Percentiles rank a stretch among this genome's conserved stretches.
phyloP scores from a whole-genome alignment of 2,329 filamentous ascomycete species.

The Curvularia eragrostidis region DNA sequence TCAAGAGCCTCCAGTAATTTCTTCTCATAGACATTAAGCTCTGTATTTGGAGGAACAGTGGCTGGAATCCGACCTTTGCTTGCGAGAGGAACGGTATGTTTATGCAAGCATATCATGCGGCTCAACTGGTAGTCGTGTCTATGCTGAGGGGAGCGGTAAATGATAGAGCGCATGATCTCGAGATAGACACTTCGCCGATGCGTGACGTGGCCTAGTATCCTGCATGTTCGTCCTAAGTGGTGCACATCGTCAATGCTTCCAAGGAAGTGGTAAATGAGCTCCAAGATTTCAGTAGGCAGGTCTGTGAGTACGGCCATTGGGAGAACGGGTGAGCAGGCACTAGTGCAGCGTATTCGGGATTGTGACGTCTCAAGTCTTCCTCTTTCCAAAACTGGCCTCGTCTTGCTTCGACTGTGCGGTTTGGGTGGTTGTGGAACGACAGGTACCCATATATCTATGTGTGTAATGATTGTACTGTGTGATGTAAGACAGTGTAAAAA shows the following conservation, averaged over 20 bases:
- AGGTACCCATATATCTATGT: not conserved
- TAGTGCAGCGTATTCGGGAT: not conserved
- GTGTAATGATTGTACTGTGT: not conserved
- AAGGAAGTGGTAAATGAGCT: constrained; percentile 26
- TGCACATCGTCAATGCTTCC: constrained; percentile 40
- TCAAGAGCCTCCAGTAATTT: not conserved
- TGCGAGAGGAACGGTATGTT: constrained; percentile 24
- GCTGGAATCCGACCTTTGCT: constrained; percentile 7
- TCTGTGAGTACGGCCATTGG: constrained; percentile 22
- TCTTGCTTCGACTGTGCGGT: not conserved
- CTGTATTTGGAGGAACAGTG: not conserved
- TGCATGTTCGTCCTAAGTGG: constrained; percentile 28
- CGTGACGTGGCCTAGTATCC: constrained; percentile 19
- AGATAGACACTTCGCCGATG: constrained; percentile 20
- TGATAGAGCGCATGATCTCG: constrained; percentile 36
- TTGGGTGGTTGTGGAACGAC: not conserved
- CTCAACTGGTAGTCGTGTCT: constrained; percentile 34
- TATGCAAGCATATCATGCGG: constrained; percentile 27
- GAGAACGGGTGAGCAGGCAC: not conserved
- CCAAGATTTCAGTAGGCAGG: constrained; percentile 29
- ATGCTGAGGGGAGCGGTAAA: constrained; percentile 23
- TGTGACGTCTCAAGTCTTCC: not conserved
- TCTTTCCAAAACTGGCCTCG: not conserved
- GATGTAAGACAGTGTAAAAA: not conserved
- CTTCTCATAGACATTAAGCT: constrained; percentile 14